Evolutionary conservation across 2,329 filamentous ascomycete genomes (phyloP), one percentile per base, ranked within the genome.

Genomic region (Neofusicoccum kwambonambiense): DNA sequence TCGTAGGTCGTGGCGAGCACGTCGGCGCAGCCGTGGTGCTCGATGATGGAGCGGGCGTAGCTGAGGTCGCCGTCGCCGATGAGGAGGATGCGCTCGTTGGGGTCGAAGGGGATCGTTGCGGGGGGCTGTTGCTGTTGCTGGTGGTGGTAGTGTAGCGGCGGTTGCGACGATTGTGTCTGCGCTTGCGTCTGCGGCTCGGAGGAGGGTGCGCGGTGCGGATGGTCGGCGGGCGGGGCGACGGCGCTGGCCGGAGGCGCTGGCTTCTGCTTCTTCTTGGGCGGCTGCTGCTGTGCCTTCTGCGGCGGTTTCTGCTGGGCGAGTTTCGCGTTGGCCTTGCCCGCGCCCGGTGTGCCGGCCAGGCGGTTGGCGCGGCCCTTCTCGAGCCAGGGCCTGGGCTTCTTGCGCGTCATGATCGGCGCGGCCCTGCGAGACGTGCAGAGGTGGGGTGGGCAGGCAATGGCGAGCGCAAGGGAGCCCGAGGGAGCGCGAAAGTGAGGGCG

Each of bases 31-130:
- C 81, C 83, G 78, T 92, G 89, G 71, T 89, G 82, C 62, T 83
- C 77, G 61, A 89, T 82, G 2, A 94, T 82, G 1, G 87, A 88
- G 34, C 84, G 84, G 12, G 90, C 86, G 75, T 93, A 94, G 74
- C 89, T 92, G 73, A 95, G 86, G 77, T 96, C 91, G 69, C 87
- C 91, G 74, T 95, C 91, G 71, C 91, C 91, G 60, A 94, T 79
- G 2, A 94, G 85, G 6, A 95, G 86, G 68, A 94, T 92, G 70
- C 84, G 80, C 69, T 93, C 87, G 70, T 84, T 78, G 44, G 84
- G 79, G 27, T 82, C 76, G 76, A 94, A 93, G 15, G 91, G 91
- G 22, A 93, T 87, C 3, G 80, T 85, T 27, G 83, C 27, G 87
- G 68, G 77, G 68, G 73, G 70, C 62, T 77, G 65, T n/a, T 51